Evolutionary conservation across 176 grass and related monocot species (phyloP).

Genomic region (Oryza longistaminata): DNA sequence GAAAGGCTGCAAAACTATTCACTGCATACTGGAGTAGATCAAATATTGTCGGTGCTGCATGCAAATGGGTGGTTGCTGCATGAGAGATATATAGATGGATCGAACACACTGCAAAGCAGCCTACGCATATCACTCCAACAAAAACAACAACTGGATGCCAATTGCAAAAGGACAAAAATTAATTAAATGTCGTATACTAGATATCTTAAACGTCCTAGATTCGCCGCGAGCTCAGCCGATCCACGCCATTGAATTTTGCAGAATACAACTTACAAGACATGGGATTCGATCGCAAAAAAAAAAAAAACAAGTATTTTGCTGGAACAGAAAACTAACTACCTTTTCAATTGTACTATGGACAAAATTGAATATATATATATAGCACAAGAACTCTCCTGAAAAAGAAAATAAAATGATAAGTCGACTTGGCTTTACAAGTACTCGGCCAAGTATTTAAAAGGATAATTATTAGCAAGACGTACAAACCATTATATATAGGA

Average conservation of each 20-base stretch:
- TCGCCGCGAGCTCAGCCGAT: no score
- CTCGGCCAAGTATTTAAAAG: not conserved
- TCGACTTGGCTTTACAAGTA: not conserved
- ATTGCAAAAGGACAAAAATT: constrained; percentile 19
- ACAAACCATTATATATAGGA: not conserved
- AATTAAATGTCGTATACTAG: not conserved
- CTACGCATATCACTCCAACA: constrained; percentile 9
- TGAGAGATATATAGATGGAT: not conserved
- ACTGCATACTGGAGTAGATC: not conserved
- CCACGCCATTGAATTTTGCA: no score
- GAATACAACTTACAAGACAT: not conserved
- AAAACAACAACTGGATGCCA: constrained; percentile 11
- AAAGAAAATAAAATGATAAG: not conserved
- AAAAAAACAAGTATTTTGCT: not conserved
- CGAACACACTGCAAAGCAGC: not conserved
- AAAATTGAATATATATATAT: not conserved
- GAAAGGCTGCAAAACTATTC: not conserved
- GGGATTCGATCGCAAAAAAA: not conserved
- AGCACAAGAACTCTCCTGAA: not conserved
- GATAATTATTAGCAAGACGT: not conserved
- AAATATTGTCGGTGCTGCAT: constrained; percentile 39
- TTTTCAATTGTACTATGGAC: not conserved
- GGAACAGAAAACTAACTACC: not conserved
- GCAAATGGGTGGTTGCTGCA: constrained; percentile 28
- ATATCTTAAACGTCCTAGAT: no score